A percentile compares a stretch with the other conserved stretches of the same genome.
Conservation (phyloP, 1,284 basidiomycete species). For the Schizopora paradoxa region DNA sequence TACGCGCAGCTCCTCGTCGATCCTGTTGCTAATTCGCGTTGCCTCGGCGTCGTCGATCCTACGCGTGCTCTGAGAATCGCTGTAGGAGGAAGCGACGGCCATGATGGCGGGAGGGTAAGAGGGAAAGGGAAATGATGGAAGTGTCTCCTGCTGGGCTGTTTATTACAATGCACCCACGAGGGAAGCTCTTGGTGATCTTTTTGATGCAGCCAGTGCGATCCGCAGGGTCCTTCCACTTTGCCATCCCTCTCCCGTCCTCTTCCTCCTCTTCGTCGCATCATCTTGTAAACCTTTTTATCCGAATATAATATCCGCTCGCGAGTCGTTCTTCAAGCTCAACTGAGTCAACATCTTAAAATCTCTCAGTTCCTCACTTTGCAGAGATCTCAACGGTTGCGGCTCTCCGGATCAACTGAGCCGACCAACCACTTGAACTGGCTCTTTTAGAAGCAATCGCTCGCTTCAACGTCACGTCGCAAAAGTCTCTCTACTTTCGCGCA, state of each 20-base stretch:
- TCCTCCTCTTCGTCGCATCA: background rate
- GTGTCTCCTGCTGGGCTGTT: background rate
- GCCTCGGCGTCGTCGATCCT: conserved; percentile 42
- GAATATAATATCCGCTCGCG: too few species aligned
- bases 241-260: background rate
- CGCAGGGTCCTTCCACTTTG: conserved; percentile 11
- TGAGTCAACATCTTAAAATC: too few species aligned
- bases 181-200: conserved; percentile 11
- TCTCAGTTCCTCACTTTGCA: too few species aligned
- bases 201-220: conserved; percentile 4
- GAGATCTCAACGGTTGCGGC: too few species aligned
- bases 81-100: conserved; percentile 17
- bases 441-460: too few species aligned
- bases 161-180: conserved; percentile 2
- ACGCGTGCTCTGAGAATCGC: conserved; percentile 18
- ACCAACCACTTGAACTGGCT: too few species aligned
- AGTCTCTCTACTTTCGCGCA: too few species aligned
- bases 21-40: conserved; percentile 50
- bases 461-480: too few species aligned
- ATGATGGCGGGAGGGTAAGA: conserved; percentile 8
- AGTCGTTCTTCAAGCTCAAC: too few species aligned
- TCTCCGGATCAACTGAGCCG: too few species aligned
- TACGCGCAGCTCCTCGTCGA: conserved; percentile 69
- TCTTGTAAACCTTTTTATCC: too few species aligned
- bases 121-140: conserved; percentile 2